These are phyloP conservation scores for Elsinoe arachidis DNA, from an alignment of 2,329 filamentous ascomycete species.

Conservation along the genomic window DNA sequence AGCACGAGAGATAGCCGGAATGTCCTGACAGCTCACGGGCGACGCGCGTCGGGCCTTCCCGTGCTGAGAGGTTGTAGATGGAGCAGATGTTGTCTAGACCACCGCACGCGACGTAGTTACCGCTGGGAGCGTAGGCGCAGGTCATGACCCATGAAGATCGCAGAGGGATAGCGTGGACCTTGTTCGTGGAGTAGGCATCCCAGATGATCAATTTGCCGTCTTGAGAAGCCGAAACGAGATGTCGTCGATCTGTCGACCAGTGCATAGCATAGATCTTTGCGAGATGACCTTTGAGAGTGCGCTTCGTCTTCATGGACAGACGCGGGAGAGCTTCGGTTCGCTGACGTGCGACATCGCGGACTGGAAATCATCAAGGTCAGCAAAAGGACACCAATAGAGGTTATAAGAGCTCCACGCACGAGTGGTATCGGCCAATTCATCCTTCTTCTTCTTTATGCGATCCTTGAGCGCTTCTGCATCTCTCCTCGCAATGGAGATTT, in stretches of 20 bases:
- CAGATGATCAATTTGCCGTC: conserved; percentile 99
- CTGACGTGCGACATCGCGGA: conserved; percentile 85
- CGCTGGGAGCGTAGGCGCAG: conserved; percentile 95
- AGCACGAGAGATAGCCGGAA: conserved; percentile 95
- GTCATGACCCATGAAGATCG: conserved; percentile 99
- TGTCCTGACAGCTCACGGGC: conserved; percentile 93
- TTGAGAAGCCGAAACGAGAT: conserved; percentile 95
- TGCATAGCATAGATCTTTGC: conserved; percentile 99
- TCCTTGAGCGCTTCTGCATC: conserved; percentile 98
- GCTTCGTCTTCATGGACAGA: conserved; percentile 95
- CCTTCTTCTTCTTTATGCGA: conserved; percentile 99
- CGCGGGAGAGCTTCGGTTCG: conserved; percentile 86
- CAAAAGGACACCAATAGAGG: conserved; percentile 2
- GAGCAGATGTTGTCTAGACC: conserved; percentile 99
- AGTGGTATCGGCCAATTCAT: conserved; percentile 95
- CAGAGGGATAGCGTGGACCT: conserved; percentile 95
- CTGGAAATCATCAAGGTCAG: conserved; percentile 39
- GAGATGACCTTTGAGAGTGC: conserved; percentile 92
- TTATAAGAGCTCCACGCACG: conserved; percentile 52
- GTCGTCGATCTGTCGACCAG: conserved; percentile 96
- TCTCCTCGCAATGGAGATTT: conserved; percentile 91
- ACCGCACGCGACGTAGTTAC: conserved; percentile 97
- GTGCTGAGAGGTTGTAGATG: conserved; percentile 96
- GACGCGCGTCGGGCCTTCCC: conserved; percentile 94
- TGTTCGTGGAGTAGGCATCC: conserved; percentile 99